Conservation (phyloP, 2,329 filamentous ascomycete genomes). For the Rhynchosporium secalis region DNA sequence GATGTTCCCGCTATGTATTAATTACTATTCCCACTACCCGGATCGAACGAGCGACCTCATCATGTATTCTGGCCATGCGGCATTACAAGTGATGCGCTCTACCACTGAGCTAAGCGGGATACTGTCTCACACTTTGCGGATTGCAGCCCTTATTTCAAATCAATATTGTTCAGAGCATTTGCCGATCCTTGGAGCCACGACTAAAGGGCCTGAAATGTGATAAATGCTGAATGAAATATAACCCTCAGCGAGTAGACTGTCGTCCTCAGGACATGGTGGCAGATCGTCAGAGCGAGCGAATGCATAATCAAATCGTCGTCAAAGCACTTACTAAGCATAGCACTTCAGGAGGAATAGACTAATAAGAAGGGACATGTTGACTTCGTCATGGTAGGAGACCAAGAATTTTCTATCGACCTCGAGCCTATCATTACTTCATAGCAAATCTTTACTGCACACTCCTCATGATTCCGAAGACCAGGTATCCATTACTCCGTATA, state of each 20-base stretch:
- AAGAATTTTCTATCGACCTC: not conserved
- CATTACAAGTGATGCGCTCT: slow-evolving; percentile 13
- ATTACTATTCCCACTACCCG: slow-evolving; percentile 2
- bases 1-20: too few species aligned
- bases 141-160: too few species aligned
- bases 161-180: not conserved
- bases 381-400: not conserved
- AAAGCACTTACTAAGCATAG: not conserved
- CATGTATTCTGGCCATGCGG: not conserved
- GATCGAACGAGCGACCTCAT: slow-evolving; percentile 13
- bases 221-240: too few species aligned
- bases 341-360: not conserved
- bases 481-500: slow-evolving; percentile 30
- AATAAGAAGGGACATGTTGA: not conserved
- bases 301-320: not conserved
- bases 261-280: too few species aligned
- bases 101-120: slow-evolving; percentile 2
- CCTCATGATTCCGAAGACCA: slow-evolving; percentile 24
- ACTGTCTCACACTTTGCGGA: not conserved
- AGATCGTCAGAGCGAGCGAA: too few species aligned
- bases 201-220: too few species aligned
- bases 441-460: slow-evolving; percentile 24
- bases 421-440: slow-evolving; percentile 31
- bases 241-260: too few species aligned
- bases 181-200: slow-evolving; percentile 1